A percentile compares a stretch with the other conserved stretches of the same genome.
Conservation (phyloP, 2,329 filamentous ascomycete species). For the Neopestalotiopsis sp. region DNA sequence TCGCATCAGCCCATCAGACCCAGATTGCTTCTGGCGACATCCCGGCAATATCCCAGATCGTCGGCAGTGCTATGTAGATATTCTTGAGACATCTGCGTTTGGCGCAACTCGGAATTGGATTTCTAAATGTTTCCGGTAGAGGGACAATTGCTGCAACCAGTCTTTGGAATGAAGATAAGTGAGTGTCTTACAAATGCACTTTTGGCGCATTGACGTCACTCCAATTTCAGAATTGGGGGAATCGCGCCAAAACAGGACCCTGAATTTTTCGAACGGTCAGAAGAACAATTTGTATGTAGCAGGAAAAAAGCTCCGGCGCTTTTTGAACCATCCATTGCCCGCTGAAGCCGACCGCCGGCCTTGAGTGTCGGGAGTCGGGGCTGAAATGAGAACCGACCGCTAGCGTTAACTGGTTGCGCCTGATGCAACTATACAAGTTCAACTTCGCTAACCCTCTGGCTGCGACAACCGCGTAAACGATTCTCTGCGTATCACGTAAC, state of each 20-base stretch:
- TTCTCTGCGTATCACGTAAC: not conserved
- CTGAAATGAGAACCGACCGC: not conserved
- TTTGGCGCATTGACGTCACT: not conserved
- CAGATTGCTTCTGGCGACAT: not conserved
- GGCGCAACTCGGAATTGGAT: too few relatives aligned
- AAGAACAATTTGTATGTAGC: not conserved
- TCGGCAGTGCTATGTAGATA: not conserved
- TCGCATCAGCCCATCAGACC: not conserved
- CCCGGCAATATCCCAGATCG: not conserved
- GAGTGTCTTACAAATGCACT: not conserved
- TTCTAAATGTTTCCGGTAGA: not conserved
- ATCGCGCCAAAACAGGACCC: not conserved
- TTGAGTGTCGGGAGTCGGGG: not conserved
- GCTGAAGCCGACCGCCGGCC: not conserved
- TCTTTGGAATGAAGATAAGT: not conserved
- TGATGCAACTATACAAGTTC: not conserved
- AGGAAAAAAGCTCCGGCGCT: not conserved
- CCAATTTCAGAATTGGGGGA: too few relatives aligned
- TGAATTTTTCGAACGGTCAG: too few relatives aligned
- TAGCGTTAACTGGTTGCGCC: not conserved
- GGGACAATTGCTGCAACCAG: too few relatives aligned
- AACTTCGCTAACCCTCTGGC: not conserved
- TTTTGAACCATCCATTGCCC: not conserved
- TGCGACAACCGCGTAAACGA: not conserved
- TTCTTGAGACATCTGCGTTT: not conserved